Base-by-base conservation (phyloP, 805 yeast genomes). In the Ogataea nitratoaversa region DNA sequence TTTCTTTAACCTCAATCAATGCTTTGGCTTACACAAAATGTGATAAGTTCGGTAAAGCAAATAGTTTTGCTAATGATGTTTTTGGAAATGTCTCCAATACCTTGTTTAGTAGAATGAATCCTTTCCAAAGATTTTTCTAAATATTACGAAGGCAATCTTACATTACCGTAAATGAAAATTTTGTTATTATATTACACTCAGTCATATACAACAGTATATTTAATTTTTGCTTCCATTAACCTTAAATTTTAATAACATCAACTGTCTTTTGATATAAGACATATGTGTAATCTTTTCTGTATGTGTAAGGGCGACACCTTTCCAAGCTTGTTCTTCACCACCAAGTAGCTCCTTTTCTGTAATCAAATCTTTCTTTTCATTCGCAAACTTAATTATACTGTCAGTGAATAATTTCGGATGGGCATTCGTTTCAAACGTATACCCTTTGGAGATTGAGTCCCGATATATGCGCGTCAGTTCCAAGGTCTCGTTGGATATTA, bases 21-120 rank as follows among this genome's bases (percentile, higher is more conserved):
- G 82, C 95, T 1, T 70, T 87, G 67, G 97, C 97, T 0, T 91
- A 86, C 63, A 85, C 95, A 19, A 76, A 86, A 53, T 88, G 97
- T 63, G 97, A 90, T 60, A 87, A 85, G 65, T 91, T 90, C 64
- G 87, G 95, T 36, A 84, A 79, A 57, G 95, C 95, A 20, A 83
- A 83, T 57, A 71, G 67, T 39, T 57, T 84, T 38, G 87, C 90
- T 5, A 65, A 70, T 19, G 74, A 70, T 49, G 56, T 84, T 8
- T 67, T 82, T 49, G 74, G 82, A 4, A 66, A 70, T 30, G 72
- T 82, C 19, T 64, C 80, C 1, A 69, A 73, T 27, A 40, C 48
- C 9, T 17, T 62, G 11, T 57, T 79, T 22, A 57, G 67, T 16
- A 72, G 79, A 47, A 52, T 80, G 22, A 77, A 73, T 43, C 61